Base-by-base conservation (phyloP, 805 yeast species). In the Metschnikowia dekortorum region DNA sequence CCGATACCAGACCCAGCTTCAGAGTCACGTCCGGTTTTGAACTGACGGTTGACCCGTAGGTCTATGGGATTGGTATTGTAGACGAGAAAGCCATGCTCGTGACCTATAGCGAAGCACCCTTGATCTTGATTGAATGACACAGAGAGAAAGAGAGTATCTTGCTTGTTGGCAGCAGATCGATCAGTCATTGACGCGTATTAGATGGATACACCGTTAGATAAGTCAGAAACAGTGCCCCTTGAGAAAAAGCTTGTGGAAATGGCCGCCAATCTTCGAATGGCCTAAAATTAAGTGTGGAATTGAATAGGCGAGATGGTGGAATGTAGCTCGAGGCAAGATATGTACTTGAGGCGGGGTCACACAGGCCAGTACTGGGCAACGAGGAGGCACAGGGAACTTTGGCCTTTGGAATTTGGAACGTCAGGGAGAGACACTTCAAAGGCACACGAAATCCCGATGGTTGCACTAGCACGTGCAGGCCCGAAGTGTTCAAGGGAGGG, bases 31-130 rank as follows among this genome's bases (percentile, higher is more conserved):
- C 38, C 37, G 6, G 46, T 44, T 28, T 54, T 68, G 57, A 82
- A 80, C 26, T 72, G 76, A 51, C 91, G 72, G 58, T 80, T 76
- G 49, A 86, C 91, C 54, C 90, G 73, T 52, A 82, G 67, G 52
- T 86, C 94, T 71, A 91, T 76, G 4, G 99, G 98, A 62, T 89
- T 91, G 3, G 96, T 79, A 62, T 86, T 87, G 73, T 82, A 92
- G 10, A 92, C 96, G 48, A 83, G 71, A 65, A 92, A 90, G 14
- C 98, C 97, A 41, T 73, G 67, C 52, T 87, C 90, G 54, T 82
- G 85, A 47, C 94, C 87, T 28, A 88, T 74, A 16, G 96, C 88
- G 69, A 92, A 90, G 65, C 97, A 92, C 35, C 89, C 85, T 60
- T 83, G 87, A 69, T 91, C 96, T 67, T 89, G 96, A 68, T 92